Conservation (phyloP, 2,329 filamentous ascomycete genomes). For the Ustilaginoidea virens region DNA sequence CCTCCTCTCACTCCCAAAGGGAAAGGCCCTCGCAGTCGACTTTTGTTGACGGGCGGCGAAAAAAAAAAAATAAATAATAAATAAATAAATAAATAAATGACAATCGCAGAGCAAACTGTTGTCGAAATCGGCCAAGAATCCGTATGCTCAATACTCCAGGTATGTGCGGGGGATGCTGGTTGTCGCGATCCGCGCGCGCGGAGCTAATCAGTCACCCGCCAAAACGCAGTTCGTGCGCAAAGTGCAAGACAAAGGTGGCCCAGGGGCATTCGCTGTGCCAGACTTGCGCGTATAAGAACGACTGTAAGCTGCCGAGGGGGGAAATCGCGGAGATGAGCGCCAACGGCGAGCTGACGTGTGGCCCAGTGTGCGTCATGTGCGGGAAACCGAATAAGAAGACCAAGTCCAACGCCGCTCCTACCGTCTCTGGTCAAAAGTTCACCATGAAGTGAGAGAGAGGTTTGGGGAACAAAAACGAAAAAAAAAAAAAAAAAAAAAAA, state of each 20-base stretch:
- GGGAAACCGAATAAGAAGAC: slow-evolving; percentile 41
- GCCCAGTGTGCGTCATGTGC: slow-evolving; percentile 44
- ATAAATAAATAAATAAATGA: too few species aligned
- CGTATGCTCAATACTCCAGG: slow-evolving; percentile 44
- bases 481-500: too few species aligned
- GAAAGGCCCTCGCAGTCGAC: too few species aligned
- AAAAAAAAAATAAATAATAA: too few species aligned
- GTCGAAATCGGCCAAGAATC: slow-evolving; percentile 49
- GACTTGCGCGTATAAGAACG: slow-evolving; percentile 45
- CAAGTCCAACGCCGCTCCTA: slow-evolving; percentile 29
- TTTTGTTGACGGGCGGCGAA: too few species aligned
- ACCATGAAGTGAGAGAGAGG: slow-evolving; percentile 33
- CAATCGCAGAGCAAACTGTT: slow-evolving; percentile 51
- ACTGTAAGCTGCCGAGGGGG: slow-evolving; percentile 28
- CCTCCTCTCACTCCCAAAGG: too few species aligned
- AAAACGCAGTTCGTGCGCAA: slow-evolving; percentile 39
- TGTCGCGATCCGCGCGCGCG: neutral
- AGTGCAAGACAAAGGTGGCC: slow-evolving; percentile 48
- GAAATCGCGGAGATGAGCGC: neutral
- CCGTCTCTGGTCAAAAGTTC: slow-evolving; percentile 45
- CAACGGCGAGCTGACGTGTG: slow-evolving; percentile 4
- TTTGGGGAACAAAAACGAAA: too few species aligned
- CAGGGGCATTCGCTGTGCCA: slow-evolving; percentile 46
- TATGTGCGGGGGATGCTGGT: neutral
- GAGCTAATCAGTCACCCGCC: neutral